These are phyloP conservation scores for Psidium friedrichsthalianum DNA, from an alignment of 345 rosid genomes.

Conservation along the genomic window DNA sequence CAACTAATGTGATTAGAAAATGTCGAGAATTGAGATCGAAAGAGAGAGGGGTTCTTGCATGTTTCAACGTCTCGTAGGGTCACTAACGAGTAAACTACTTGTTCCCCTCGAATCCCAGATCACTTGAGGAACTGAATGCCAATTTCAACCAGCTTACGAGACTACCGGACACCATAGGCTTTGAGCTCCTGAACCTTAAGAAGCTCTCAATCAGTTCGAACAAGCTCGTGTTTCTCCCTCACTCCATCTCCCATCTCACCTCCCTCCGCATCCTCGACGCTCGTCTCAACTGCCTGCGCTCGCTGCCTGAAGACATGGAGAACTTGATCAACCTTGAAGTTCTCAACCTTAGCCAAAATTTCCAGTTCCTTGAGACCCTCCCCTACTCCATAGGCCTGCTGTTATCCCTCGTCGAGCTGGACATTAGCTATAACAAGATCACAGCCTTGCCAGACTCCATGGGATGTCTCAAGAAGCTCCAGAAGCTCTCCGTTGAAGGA, in stretches of 20 bases:
- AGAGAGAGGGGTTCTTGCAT: not conserved
- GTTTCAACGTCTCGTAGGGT: not conserved
- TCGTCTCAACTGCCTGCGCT: constrained; percentile 65
- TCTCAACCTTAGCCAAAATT: constrained; percentile 79
- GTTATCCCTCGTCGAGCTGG: constrained; percentile 60
- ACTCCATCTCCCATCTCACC: constrained; percentile 55
- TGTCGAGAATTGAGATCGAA: not conserved
- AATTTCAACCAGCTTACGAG: constrained; percentile 76
- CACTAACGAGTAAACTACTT: not conserved
- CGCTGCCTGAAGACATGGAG: constrained; percentile 70
- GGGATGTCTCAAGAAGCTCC: constrained; percentile 60
- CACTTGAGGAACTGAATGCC: constrained; percentile 68
- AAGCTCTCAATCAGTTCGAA: constrained; percentile 70
- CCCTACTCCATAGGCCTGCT: constrained; percentile 68
- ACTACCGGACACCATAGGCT: constrained; percentile 68
- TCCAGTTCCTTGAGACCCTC: constrained; percentile 47
- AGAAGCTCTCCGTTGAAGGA: constrained; percentile 63
- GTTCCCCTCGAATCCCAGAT: constrained; percentile 19
- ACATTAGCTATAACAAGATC: constrained; percentile 73
- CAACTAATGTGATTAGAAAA: not conserved
- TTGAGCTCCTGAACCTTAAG: constrained; percentile 51
- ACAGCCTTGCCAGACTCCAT: constrained; percentile 54
- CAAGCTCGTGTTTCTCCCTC: constrained; percentile 55
- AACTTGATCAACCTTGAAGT: constrained; percentile 58
- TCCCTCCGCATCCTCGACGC: constrained; percentile 49